Percentiles rank a stretch among this genome's conserved stretches.
Conservation (phyloP, 1,139 yeast species). For the Yamadazyma pseudoaaseri region DNA sequence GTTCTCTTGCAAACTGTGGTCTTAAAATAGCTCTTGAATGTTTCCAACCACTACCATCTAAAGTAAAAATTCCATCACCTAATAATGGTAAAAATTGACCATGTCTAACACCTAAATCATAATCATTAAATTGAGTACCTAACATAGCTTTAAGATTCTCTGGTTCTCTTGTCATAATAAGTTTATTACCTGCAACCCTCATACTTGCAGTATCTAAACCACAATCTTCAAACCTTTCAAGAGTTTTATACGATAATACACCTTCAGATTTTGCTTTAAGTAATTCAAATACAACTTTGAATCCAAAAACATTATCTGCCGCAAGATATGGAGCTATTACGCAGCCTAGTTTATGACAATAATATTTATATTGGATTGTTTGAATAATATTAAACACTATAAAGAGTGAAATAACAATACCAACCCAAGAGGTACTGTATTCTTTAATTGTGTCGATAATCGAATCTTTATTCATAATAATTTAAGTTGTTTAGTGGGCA, state of each 20-base stretch:
- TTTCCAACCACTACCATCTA: constrained; percentile 57
- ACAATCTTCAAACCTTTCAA: constrained; percentile 14
- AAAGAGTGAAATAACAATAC: constrained; percentile 3
- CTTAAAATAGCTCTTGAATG: constrained; percentile 55
- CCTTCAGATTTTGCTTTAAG: constrained; percentile 23
- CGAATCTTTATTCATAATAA: not conserved
- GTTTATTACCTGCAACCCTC: constrained; percentile 6
- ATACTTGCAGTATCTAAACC: constrained; percentile 7
- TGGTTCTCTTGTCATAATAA: constrained; percentile 25
- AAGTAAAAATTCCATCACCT: constrained; percentile 59
- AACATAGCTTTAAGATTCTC: constrained; percentile 37
- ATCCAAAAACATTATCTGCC: constrained; percentile 24
- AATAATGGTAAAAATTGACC: constrained; percentile 40
- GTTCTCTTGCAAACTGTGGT: constrained; percentile 57
- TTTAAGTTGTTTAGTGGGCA: too few relatives aligned
- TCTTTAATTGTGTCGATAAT: not conserved
- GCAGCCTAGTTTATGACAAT: constrained; percentile 20
- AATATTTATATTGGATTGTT: not conserved
- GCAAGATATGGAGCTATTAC: constrained; percentile 11
- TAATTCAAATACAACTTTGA: constrained; percentile 16
- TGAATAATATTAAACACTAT: constrained; percentile 9
- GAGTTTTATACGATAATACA: constrained; percentile 19
- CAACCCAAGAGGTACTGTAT: constrained; percentile 5
- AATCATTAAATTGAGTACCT: constrained; percentile 49
- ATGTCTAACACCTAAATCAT: constrained; percentile 50